Percentiles rank a stretch among this genome's conserved stretches.
phyloP scores from a whole-genome alignment of 108 stramenopile species.

The Discostella pseudostelligera region DNA sequence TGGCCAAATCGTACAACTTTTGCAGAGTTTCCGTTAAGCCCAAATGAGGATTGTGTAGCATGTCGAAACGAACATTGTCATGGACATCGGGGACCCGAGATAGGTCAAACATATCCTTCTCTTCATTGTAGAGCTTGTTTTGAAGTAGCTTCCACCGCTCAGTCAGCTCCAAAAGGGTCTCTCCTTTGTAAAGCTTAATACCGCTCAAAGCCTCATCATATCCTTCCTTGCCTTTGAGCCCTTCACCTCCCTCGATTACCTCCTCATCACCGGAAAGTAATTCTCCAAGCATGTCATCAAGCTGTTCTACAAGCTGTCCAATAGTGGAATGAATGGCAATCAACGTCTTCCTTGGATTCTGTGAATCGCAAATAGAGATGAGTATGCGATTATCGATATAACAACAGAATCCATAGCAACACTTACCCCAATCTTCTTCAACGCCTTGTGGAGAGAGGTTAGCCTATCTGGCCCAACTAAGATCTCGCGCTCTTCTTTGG shows the following conservation, averaged over 20 bases:
- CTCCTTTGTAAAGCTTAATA: constrained; percentile 91
- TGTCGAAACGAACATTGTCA: constrained; percentile 63
- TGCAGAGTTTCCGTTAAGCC: constrained; percentile 72
- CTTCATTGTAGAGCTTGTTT: constrained; percentile 85
- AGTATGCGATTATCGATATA: neutral
- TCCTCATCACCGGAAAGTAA: constrained; percentile 77
- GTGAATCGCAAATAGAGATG: neutral
- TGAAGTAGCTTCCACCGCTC: constrained; percentile 94
- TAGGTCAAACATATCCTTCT: constrained; percentile 85
- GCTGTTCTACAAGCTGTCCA: constrained; percentile 78
- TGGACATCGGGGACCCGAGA: constrained; percentile 91
- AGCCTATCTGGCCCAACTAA: constrained; percentile 81
- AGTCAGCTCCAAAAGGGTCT: constrained; percentile 89
- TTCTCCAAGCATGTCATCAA: constrained; percentile 79
- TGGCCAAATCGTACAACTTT: constrained; percentile 87
- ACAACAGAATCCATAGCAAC: neutral
- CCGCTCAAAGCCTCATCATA: constrained; percentile 79
- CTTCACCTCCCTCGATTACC: constrained; percentile 79
- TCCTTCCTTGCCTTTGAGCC: constrained; percentile 71
- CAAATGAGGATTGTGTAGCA: constrained; percentile 93
- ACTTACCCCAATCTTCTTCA: constrained; percentile 62
- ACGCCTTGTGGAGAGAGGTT: constrained; percentile 71
- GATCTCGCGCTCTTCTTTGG: constrained; percentile 59
- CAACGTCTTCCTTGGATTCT: constrained; percentile 86
- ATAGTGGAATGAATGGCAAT: constrained; percentile 81